phyloP scores from a whole-genome alignment of 805 yeast species.

The Yamadazyma laniorum region DNA sequence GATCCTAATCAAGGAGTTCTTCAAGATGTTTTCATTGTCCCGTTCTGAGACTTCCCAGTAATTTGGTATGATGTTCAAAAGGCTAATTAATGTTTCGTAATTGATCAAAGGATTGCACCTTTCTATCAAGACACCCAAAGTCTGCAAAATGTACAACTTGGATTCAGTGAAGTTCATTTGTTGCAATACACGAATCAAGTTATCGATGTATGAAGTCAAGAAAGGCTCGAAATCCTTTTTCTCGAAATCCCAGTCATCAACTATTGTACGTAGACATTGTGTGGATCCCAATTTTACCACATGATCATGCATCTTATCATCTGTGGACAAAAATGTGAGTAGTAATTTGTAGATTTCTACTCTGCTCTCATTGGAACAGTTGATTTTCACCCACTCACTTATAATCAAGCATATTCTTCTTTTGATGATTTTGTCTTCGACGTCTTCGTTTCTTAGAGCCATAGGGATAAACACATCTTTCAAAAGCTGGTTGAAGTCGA shows the following conservation, averaged over 20 bases:
- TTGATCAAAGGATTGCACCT: constrained; percentile 65
- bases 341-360: constrained; percentile 59
- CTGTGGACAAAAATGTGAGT: constrained; percentile 42
- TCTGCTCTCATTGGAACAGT: constrained; percentile 59
- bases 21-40: constrained; percentile 41
- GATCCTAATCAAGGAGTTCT: constrained; percentile 46
- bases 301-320: constrained; percentile 54
- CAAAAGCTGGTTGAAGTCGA: constrained; percentile 68
- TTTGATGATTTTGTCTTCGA: constrained; percentile 59
- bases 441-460: constrained; percentile 44
- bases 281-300: constrained; percentile 80
- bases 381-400: constrained; percentile 75
- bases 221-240: constrained; percentile 67
- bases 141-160: constrained; percentile 68
- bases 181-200: constrained; percentile 50
- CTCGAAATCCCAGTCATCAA: constrained; percentile 87
- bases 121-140: constrained; percentile 60
- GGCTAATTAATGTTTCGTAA: constrained; percentile 46
- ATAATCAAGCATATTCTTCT: constrained; percentile 77
- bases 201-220: constrained; percentile 48
- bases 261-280: constrained; percentile 61
- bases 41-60: constrained; percentile 67
- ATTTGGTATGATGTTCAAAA: constrained; percentile 59
- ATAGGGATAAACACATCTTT: constrained; percentile 66
- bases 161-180: constrained; percentile 65